Evolutionary conservation across 164 flowering plant species (phyloP), one percentile per base, ranked within the genome.

Genomic region (Vitis rotundifolia): DNA sequence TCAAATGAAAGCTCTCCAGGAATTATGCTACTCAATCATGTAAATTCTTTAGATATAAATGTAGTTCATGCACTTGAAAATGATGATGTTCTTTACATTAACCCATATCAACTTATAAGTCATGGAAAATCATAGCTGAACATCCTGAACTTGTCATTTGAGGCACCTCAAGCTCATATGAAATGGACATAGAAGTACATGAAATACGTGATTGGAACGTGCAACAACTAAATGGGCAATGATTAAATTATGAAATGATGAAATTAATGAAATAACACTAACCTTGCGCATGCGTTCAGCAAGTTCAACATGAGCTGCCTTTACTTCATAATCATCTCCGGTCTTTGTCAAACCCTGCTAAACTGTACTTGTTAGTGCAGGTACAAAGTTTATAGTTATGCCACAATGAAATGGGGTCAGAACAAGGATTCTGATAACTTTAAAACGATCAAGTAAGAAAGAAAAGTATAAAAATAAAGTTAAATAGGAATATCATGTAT

Each of bases 251-350:
- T 56, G 37, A 11, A 47, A 59, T 29, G 52, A 56, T 19, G 49
- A 5, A 66, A 50, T 22, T 29, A 58, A 56, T 19, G 49, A 5
- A 66, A 50, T 22, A 72, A 64, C 11, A 56, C 79, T 62, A 67
- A 89, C 99, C 97, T 91, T 93, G 54, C 98, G 94, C 99, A 95
- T 95, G 68, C 99, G 89, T 73, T 95, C 99, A 74, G 99, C 99
- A 75, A 95, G 97, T 76, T 95, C 98, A 72, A 93, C 98, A 75
- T 95, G 99, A 67, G 99, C 99, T 66, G 92, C 81, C 86, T 95
- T 95, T 44, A 90, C 97, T 78, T 91, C 97, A 85, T 95, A 95
- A 77, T 91, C 92, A 66, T 95, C 98, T 68, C 98, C 99, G 49
- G 97, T 90, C 84, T 95, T 95, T 3, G 99, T 95, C 80, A 93